Base-by-base conservation (phyloP, 495 filamentous ascomycete species). In the Letharia columbiana region DNA sequence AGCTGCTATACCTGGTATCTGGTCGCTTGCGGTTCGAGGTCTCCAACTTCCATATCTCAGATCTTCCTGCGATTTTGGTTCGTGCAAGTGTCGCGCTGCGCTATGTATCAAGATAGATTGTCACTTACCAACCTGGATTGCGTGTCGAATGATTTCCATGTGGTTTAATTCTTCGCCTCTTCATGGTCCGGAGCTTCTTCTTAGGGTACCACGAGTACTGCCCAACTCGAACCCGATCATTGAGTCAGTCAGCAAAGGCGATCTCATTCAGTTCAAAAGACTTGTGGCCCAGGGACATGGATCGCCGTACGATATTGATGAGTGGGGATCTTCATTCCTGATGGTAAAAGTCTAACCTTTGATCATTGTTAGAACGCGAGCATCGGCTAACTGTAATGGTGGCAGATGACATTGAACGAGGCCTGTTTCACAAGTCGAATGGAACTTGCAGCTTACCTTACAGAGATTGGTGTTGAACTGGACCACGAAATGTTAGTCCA, bases 51-150 rank as follows among this genome's bases (percentile, higher is more conserved):
- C 41, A 44, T 45, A n/a, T 28, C 23, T 28, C 23, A 28, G 23
- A 28, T 28, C 23, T 4, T 15, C 12, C 18, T 62, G 60, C 17
- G 33, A 37, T 39, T 8, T 45, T 20, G 15, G 15, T 7, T 35
- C 42, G 31, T 62, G 60, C 15, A 62, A 62, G 42, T 44, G 23
- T 41, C 23, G 41, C 1, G 4, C 28, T 45, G 60, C 41, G 44
- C 60, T 33, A 33, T 45, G 7, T 10, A 62, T 62, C 4, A 20
- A 13, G 28, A 49, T 62, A 8, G 44, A 62, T 4, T 62, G 35
- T 35, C 31, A 35, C 42, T 17, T 62, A 20, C 60, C 60, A 8
- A 50, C 41, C 41, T 62, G 60, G 60, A 12, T 62, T 45, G 31
- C 60, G 8, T 44, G 31, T 2, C 41, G 40, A 8, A 62, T 62